These are phyloP conservation scores for Leccinum subspadiceum DNA, from an alignment of 1,284 basidiomycete genomes.

Conservation along the genomic window DNA sequence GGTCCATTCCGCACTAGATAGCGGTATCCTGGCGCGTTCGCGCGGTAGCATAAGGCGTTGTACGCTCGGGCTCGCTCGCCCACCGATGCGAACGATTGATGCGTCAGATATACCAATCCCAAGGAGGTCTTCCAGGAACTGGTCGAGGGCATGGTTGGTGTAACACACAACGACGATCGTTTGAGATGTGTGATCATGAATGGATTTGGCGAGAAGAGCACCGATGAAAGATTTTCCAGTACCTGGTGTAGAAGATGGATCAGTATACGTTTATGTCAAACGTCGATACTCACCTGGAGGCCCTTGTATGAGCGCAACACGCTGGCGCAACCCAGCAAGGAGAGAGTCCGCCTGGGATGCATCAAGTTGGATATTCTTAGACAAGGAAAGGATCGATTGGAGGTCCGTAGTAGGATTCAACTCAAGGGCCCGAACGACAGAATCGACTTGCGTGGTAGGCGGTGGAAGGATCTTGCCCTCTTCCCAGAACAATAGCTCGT, in stretches of 20 bases:
- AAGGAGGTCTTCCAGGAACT: constrained; percentile 59
- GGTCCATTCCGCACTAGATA: constrained; percentile 37
- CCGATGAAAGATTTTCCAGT: constrained; percentile 73
- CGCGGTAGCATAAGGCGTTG: constrained; percentile 43
- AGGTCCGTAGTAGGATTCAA: constrained; percentile 40
- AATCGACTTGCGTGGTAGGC: constrained; percentile 1
- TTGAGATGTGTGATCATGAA: constrained; percentile 46
- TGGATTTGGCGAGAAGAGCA: constrained; percentile 54
- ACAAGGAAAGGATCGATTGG: constrained; percentile 32
- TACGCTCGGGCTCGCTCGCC: constrained; percentile 48
- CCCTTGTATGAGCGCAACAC: constrained; percentile 60
- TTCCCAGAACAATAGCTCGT: constrained; percentile 54
- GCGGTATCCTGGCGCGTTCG: constrained; percentile 14
- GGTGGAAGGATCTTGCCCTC: constrained; percentile 4
- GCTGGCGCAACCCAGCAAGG: constrained; percentile 49
- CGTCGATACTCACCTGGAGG: constrained; percentile 52
- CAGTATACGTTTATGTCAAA: neutral
- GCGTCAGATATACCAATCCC: constrained; percentile 49
- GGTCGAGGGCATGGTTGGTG: constrained; percentile 68
- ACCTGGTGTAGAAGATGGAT: constrained; percentile 36
- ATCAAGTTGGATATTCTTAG: constrained; percentile 47
- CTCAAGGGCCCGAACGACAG: constrained; percentile 31
- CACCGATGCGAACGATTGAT: constrained; percentile 55
- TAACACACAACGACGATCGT: constrained; percentile 64
- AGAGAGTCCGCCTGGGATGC: constrained; percentile 50